Conservation (phyloP, 2,329 filamentous ascomycete genomes). For the Ceratocystis diversiconidia region DNA sequence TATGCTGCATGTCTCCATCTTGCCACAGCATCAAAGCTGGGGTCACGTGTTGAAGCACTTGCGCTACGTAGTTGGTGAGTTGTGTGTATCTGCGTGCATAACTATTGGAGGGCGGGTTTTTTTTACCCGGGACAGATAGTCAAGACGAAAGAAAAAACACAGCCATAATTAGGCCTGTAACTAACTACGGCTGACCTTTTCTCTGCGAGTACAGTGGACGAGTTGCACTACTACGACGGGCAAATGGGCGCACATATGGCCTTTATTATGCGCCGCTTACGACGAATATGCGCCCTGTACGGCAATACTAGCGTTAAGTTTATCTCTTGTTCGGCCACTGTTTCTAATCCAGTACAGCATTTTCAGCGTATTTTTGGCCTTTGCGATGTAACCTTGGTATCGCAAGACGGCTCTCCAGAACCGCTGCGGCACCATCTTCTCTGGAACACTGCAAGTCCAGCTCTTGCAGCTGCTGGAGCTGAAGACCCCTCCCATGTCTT, state of each 20-base stretch:
- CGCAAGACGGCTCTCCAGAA: slow-evolving; percentile 80
- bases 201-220: slow-evolving; percentile 42
- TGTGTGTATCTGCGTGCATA: slow-evolving; percentile 9
- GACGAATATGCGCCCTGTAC: slow-evolving; percentile 76
- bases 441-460: slow-evolving; percentile 13
- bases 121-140: not conserved
- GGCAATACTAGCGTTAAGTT: slow-evolving; percentile 70
- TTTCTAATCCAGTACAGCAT: slow-evolving; percentile 81
- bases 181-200: not conserved
- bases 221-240: slow-evolving; percentile 93
- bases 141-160: not conserved
- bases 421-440: slow-evolving; percentile 8
- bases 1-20: slow-evolving; percentile 88
- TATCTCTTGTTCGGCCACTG: slow-evolving; percentile 90
- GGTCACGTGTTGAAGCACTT: slow-evolving; percentile 76
- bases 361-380: slow-evolving; percentile 92
- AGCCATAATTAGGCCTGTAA: not conserved
- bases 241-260: slow-evolving; percentile 88
- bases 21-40: slow-evolving; percentile 87
- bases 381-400: slow-evolving; percentile 63
- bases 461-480: not conserved
- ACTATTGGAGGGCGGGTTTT: not conserved
- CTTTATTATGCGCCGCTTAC: slow-evolving; percentile 80
- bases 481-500: slow-evolving; percentile 9
- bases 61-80: slow-evolving; percentile 62